phyloP scores from a whole-genome alignment of 2,329 filamentous ascomycete genomes.

The Epichloe baconii region DNA sequence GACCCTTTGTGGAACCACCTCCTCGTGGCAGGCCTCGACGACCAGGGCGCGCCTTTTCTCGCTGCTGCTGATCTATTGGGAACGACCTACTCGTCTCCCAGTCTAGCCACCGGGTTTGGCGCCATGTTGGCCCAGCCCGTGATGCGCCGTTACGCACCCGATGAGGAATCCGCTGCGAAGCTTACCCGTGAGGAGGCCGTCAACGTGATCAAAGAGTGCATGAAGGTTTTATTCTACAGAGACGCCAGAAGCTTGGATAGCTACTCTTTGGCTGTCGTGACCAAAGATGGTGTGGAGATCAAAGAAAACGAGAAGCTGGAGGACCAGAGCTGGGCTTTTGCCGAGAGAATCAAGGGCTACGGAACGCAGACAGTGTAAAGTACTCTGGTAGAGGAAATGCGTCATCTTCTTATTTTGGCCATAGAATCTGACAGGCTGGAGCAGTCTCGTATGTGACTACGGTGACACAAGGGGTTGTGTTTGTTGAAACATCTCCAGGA shows the following conservation, averaged over 20 bases:
- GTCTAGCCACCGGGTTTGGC: slow-evolving; percentile 86
- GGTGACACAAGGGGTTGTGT: too few relatives aligned
- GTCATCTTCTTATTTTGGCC: neutral
- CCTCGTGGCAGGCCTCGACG: slow-evolving; percentile 79
- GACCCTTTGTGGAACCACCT: slow-evolving; percentile 96
- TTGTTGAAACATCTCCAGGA: too few relatives aligned
- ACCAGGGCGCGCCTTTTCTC: slow-evolving; percentile 70
- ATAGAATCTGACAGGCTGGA: neutral
- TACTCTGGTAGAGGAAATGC: neutral
- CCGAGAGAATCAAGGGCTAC: slow-evolving; percentile 87
- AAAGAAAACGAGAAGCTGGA: slow-evolving; percentile 80
- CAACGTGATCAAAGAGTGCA: slow-evolving; percentile 73
- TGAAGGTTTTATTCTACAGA: slow-evolving; percentile 97
- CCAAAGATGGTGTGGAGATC: slow-evolving; percentile 76
- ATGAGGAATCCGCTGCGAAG: slow-evolving; percentile 62
- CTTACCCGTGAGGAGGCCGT: slow-evolving; percentile 70
- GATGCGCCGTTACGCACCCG: slow-evolving; percentile 69
- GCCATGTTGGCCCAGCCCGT: slow-evolving; percentile 87
- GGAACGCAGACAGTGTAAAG: slow-evolving; percentile 61
- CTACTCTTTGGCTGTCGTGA: slow-evolving; percentile 85
- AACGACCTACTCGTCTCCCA: slow-evolving; percentile 79
- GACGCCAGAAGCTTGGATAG: slow-evolving; percentile 85
- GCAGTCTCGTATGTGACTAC: neutral
- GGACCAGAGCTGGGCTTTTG: slow-evolving; percentile 96
- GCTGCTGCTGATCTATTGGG: slow-evolving; percentile 85